Evolutionary conservation across 192 early-diverging fungal species (phyloP).

Genomic region (Backusella mclennaniae): DNA sequence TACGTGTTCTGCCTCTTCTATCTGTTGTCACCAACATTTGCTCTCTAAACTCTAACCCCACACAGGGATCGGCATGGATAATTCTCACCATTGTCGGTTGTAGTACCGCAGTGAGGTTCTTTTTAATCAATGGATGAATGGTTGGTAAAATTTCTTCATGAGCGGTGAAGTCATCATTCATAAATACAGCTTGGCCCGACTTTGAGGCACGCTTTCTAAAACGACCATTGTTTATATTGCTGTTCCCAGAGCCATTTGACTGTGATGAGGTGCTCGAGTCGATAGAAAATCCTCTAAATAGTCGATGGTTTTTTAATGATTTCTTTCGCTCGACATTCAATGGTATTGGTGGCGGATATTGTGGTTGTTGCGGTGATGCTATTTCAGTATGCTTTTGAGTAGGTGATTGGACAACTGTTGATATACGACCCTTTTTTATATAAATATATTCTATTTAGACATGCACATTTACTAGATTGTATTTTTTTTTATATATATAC

Average conservation of each 20-base stretch:
- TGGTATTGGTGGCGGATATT: neutral
- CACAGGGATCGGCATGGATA: conserved; percentile 30
- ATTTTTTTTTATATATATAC: neutral
- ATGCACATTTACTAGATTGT: neutral
- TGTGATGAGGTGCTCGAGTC: neutral
- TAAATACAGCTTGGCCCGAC: neutral
- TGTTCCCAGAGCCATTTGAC: neutral
- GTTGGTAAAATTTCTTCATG: conserved; percentile 13
- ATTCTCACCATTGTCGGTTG: conserved; percentile 15
- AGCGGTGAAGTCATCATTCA: neutral
- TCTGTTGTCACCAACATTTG: conserved; percentile 26
- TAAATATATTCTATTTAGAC: neutral
- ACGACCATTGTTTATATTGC: neutral
- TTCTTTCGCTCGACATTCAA: neutral
- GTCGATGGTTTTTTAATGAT: conserved; percentile 10
- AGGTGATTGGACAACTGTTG: neutral
- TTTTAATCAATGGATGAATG: conserved; percentile 20
- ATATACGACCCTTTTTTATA: neutral
- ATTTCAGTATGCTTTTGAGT: neutral
- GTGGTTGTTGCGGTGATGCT: neutral
- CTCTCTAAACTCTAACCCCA: conserved; percentile 15
- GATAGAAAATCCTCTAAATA: neutral
- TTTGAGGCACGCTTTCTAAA: conserved; percentile 8
- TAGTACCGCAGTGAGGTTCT: conserved; percentile 21
- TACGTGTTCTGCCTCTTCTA: conserved; percentile 29